phyloP scores from a whole-genome alignment of 768 basidiomycete genomes.

The Cantharellus anzutake region DNA sequence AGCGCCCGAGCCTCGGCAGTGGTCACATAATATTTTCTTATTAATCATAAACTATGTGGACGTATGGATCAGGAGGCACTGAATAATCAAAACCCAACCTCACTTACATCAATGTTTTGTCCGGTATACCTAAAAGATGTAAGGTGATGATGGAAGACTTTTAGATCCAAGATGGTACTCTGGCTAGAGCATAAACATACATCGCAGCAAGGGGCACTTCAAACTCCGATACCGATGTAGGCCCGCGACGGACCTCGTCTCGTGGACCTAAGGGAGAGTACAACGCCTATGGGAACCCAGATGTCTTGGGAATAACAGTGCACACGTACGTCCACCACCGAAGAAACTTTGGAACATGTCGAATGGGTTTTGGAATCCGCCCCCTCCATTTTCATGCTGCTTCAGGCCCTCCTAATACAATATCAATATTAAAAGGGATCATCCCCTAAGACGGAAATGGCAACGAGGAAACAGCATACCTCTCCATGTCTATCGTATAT shows the following conservation, averaged over 20 bases:
- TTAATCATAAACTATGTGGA: constrained; percentile 72
- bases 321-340: constrained; percentile 46
- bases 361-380: constrained; percentile 77
- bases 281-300: constrained; percentile 17
- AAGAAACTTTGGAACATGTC: constrained; percentile 93
- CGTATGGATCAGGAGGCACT: neutral
- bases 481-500: constrained; percentile 93
- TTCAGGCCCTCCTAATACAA: constrained; percentile 61
- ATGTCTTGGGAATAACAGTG: neutral
- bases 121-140: constrained; percentile 47
- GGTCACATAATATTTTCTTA: constrained; percentile 82
- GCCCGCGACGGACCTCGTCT: constrained; percentile 28
- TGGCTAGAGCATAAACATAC: constrained; percentile 20
- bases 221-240: constrained; percentile 58
- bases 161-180: neutral
- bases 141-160: neutral
- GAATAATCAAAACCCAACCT: neutral
- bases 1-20: constrained; percentile 91
- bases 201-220: constrained; percentile 79
- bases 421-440: constrained; percentile 2
- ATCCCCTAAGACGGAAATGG: neutral
- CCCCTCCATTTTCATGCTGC: constrained; percentile 56
- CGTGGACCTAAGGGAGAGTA: constrained; percentile 39
- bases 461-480: constrained; percentile 19
- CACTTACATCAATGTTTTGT: constrained; percentile 56